phyloP scores from a whole-genome alignment of 345 rosid species.

The Salix purpurea region DNA sequence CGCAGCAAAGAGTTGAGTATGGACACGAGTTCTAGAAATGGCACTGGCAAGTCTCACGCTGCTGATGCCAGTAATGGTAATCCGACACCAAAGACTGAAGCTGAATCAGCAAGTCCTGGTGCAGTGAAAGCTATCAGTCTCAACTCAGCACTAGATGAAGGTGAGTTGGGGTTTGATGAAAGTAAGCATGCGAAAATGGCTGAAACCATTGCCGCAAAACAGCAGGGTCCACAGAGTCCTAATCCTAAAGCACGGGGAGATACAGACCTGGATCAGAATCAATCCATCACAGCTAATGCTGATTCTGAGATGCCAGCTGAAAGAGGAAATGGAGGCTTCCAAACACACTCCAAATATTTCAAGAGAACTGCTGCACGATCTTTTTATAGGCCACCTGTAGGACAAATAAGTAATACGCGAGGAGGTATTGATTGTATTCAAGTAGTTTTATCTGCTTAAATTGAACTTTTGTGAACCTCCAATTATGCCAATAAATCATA shows the following conservation, averaged over 20 bases:
- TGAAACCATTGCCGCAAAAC: constrained; percentile 35
- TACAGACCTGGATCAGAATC: constrained; percentile 30
- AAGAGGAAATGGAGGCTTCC: constrained; percentile 37
- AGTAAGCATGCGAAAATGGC: constrained; percentile 33
- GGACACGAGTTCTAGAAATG: constrained; percentile 46
- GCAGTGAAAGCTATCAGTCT: constrained; percentile 24
- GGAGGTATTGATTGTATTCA: constrained; percentile 21
- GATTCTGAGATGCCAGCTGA: constrained; percentile 41
- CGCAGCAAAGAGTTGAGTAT: not conserved
- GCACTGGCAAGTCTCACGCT: constrained; percentile 17
- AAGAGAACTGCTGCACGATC: constrained; percentile 35
- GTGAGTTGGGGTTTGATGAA: too few species aligned
- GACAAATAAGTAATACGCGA: constrained; percentile 52
- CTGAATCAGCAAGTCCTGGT: constrained; percentile 36
- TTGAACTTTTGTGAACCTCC: not conserved
- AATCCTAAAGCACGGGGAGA: constrained; percentile 23
- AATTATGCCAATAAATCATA: not conserved
- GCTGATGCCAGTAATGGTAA: constrained; percentile 2
- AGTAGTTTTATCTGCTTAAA: constrained; percentile 22
- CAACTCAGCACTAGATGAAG: constrained; percentile 37
- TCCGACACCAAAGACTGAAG: constrained; percentile 32
- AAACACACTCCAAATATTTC: constrained; percentile 24
- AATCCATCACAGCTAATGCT: constrained; percentile 16
- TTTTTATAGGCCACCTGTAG: constrained; percentile 40
- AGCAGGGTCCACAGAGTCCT: constrained; percentile 1